phyloP scores from a whole-genome alignment of 2,329 filamentous ascomycete genomes.

The Trichoderma sp. region DNA sequence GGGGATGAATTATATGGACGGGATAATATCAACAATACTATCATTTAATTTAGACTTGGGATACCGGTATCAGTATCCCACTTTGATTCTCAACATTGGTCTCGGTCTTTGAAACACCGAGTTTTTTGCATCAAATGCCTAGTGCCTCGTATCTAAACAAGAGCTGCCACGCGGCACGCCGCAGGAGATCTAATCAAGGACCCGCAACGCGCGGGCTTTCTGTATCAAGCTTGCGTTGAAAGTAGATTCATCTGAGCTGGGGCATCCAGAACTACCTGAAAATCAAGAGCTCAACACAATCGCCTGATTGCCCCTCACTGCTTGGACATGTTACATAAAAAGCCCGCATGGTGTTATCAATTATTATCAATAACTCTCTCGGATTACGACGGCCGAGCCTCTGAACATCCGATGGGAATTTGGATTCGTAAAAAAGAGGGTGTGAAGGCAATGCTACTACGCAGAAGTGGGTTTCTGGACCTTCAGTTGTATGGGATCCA shows the following conservation, averaged over 20 bases:
- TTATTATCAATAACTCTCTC: not conserved
- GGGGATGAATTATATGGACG: not conserved
- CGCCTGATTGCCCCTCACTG: not conserved
- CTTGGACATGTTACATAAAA: not conserved
- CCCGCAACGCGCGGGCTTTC: not conserved
- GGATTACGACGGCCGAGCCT: conserved; percentile 12
- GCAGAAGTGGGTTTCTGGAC: not conserved
- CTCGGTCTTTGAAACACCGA: conserved; percentile 18
- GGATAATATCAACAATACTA: conserved; percentile 30
- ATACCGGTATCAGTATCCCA: conserved; percentile 24
- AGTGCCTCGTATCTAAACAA: not conserved
- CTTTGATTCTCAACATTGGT: conserved; percentile 22
- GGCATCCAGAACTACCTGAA: conserved; percentile 18
- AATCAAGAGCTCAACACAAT: not conserved
- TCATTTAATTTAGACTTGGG: conserved; percentile 31
- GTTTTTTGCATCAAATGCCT: not conserved
- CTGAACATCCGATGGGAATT: conserved; percentile 1
- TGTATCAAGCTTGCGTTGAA: not conserved
- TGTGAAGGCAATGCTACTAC: conserved; percentile 15
- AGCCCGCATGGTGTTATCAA: not conserved
- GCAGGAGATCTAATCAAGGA: not conserved
- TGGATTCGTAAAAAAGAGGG: not conserved
- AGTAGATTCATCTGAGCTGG: not conserved
- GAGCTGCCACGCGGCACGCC: not conserved
- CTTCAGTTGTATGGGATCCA: not conserved